These are phyloP conservation scores for Colletotrichum sp. DNA, from an alignment of 2,329 filamentous ascomycete genomes.

Conservation along the genomic window DNA sequence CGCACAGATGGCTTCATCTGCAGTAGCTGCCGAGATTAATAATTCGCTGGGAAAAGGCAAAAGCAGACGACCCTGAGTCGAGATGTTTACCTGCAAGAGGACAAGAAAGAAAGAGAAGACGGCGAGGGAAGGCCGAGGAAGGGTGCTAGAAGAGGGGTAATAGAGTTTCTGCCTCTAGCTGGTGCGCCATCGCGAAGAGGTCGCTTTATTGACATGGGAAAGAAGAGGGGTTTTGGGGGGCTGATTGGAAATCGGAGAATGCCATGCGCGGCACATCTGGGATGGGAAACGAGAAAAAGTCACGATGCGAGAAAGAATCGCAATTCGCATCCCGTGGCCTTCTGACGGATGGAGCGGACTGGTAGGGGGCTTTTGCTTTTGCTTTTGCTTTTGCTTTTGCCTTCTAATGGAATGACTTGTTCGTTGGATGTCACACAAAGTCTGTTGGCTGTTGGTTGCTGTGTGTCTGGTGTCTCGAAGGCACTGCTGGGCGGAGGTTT, in stretches of 20 bases:
- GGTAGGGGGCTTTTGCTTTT: not conserved
- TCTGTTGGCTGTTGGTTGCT: not conserved
- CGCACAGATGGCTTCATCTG: not conserved
- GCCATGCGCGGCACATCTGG: slow-evolving; percentile 5
- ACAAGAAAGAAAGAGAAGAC: not conserved
- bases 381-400: not conserved
- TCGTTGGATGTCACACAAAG: not conserved
- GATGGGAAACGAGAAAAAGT: not conserved
- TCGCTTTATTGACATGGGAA: not conserved
- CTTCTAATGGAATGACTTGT: not conserved
- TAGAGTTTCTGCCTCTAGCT: not conserved
- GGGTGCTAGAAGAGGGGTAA: not conserved
- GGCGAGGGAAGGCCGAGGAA: not conserved
- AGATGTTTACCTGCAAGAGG: not conserved
- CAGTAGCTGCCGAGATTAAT: not conserved
- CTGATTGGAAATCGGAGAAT: not conserved
- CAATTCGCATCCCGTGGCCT: not conserved
- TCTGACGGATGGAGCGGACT: not conserved
- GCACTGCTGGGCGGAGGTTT: not conserved
- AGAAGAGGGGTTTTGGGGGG: not conserved
- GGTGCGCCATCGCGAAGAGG: not conserved
- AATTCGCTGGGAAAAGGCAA: not conserved
- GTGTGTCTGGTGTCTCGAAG: not conserved
- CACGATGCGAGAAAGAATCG: not conserved
- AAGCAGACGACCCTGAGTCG: not conserved